A percentile compares a stretch with the other conserved stretches of the same genome.
phyloP scores from a whole-genome alignment of 345 rosid species.

The Aurinia saxatilis region DNA sequence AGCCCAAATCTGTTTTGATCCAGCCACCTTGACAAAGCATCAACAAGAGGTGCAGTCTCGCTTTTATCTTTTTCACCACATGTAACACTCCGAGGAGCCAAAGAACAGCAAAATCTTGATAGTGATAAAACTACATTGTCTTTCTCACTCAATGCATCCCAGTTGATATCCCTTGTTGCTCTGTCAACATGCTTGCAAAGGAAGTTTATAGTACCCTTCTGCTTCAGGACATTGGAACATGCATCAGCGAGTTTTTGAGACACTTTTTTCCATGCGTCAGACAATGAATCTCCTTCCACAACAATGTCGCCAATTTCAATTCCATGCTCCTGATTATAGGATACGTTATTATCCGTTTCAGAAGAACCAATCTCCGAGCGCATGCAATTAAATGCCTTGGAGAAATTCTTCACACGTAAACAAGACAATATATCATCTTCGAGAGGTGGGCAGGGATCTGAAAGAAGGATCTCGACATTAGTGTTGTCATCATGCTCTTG shows the following conservation, averaged over 20 bases:
- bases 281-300: slow-evolving; percentile 65
- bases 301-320: slow-evolving; percentile 70
- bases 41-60: slow-evolving; percentile 36
- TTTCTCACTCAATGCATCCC: slow-evolving; percentile 37
- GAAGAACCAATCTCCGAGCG: slow-evolving; percentile 31
- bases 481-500: slow-evolving; percentile 41
- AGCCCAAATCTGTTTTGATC: slow-evolving; percentile 87
- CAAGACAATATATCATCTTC: slow-evolving; percentile 58
- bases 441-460: slow-evolving; percentile 56
- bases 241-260: slow-evolving; percentile 55
- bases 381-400: slow-evolving; percentile 20
- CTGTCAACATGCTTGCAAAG: slow-evolving; percentile 60
- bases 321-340: slow-evolving; percentile 21
- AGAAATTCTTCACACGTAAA: slow-evolving; percentile 30
- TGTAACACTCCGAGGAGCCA: slow-evolving; percentile 28
- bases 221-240: slow-evolving; percentile 38
- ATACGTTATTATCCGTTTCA: slow-evolving; percentile 17
- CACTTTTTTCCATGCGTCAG: slow-evolving; percentile 70
- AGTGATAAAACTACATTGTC: slow-evolving; percentile 29
- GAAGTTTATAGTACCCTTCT: slow-evolving; percentile 39
- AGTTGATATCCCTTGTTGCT: slow-evolving; percentile 30
- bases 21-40: slow-evolving; percentile 60
- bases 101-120: slow-evolving; percentile 60
- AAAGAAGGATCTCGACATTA: slow-evolving; percentile 51
- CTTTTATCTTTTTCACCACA: slow-evolving; percentile 31